phyloP scores from a whole-genome alignment of 129 eudicot genomes.

The Artemisia argyi region DNA sequence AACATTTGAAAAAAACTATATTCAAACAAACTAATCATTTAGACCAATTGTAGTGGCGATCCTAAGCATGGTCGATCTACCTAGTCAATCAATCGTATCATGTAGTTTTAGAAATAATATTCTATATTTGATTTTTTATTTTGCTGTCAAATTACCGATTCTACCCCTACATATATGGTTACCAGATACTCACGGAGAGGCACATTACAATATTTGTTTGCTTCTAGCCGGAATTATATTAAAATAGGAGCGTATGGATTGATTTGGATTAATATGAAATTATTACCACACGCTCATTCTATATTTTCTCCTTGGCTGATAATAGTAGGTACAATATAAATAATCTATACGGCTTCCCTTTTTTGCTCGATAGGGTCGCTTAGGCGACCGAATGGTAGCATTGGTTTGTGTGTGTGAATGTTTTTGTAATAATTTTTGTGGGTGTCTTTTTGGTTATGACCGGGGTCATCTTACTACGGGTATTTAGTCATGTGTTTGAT shows the following conservation, averaged over 20 bases:
- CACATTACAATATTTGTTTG: not conserved
- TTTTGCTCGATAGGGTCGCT: too few relatives aligned
- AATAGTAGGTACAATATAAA: slow-evolving; percentile 13
- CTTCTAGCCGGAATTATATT: slow-evolving; percentile 1
- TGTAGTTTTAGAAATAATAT: not conserved
- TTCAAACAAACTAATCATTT: not conserved
- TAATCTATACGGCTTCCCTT: not conserved
- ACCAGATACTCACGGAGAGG: not conserved
- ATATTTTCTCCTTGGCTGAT: slow-evolving; percentile 22
- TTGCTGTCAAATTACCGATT: not conserved
- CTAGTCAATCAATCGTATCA: not conserved
- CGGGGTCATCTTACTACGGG: too few relatives aligned
- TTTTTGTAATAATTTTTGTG: too few relatives aligned
- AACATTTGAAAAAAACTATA: too few relatives aligned
- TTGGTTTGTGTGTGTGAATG: too few relatives aligned
- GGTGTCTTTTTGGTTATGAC: too few relatives aligned
- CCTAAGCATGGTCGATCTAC: too few relatives aligned
- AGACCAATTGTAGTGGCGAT: too few relatives aligned
- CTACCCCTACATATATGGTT: not conserved
- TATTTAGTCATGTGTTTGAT: too few relatives aligned
- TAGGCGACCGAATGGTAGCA: too few relatives aligned
- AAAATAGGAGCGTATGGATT: slow-evolving; percentile 15
- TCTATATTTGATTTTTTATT: not conserved
- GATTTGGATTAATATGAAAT: slow-evolving; percentile 17
- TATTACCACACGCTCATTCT: slow-evolving; percentile 2